Conservation (phyloP, 2,329 filamentous ascomycete genomes). For the Stylonectria norvegica region DNA sequence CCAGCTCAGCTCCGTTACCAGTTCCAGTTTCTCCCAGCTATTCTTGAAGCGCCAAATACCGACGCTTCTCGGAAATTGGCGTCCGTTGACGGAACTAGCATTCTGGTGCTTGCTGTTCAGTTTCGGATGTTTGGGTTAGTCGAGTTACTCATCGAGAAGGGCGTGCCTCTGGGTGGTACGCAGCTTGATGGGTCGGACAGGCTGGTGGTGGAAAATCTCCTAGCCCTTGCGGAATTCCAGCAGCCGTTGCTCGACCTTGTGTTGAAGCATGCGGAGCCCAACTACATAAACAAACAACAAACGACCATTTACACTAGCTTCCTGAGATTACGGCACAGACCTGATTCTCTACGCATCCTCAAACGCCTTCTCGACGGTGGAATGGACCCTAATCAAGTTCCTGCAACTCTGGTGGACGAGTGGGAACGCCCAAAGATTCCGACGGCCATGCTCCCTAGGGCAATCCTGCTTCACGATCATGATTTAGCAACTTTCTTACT, state of each 20-base stretch:
- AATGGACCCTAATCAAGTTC: slow-evolving; percentile 14
- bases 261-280: too few relatives aligned
- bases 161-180: slow-evolving; percentile 9
- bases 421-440: too few relatives aligned
- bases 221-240: too few relatives aligned
- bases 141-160: slow-evolving; percentile 11
- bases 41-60: slow-evolving; percentile 4
- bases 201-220: slow-evolving; percentile 13
- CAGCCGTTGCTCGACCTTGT: too few relatives aligned
- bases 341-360: too few relatives aligned
- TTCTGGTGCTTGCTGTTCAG: slow-evolving; percentile 11
- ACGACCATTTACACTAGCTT: too few relatives aligned
- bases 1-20: slow-evolving; percentile 16
- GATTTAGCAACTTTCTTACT: slow-evolving; percentile 14
- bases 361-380: slow-evolving; percentile 9
- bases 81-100: slow-evolving; percentile 8
- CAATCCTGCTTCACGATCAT: slow-evolving; percentile 6
- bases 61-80: slow-evolving; percentile 3
- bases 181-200: slow-evolving; percentile 3
- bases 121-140: slow-evolving; percentile 7
- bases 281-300: too few relatives aligned
- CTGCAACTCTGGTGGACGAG: too few relatives aligned
- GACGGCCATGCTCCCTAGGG: slow-evolving; percentile 16
- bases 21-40: slow-evolving; percentile 9
- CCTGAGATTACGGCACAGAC: too few relatives aligned